Evolutionary conservation across 371 early-diverging fungal genomes (phyloP).

Genomic region (Mycotypha africana): DNA sequence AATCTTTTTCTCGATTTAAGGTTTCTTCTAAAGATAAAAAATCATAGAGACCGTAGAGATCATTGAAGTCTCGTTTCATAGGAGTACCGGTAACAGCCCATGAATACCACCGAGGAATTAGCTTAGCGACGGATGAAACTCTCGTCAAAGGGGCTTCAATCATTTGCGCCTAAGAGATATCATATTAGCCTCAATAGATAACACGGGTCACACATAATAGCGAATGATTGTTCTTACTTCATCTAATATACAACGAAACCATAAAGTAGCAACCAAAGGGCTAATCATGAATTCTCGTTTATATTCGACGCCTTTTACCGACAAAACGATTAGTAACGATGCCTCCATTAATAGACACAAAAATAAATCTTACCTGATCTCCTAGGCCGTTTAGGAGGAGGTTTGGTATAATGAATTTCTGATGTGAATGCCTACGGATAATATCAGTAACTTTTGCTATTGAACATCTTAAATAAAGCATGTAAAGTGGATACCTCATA

Average conservation of each 20-base stretch:
- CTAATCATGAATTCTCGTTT: slow-evolving; percentile 22
- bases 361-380: slow-evolving; percentile 19
- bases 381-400: slow-evolving; percentile 20
- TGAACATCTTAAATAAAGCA: too few species aligned
- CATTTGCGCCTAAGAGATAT: slow-evolving; percentile 53
- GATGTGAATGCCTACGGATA: slow-evolving; percentile 29
- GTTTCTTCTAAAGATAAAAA: slow-evolving; percentile 40
- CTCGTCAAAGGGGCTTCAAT: slow-evolving; percentile 44
- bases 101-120: slow-evolving; percentile 52
- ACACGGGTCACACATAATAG: neutral
- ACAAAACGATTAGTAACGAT: too few species aligned
- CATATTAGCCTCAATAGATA: slow-evolving; percentile 5
- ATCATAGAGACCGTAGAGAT: slow-evolving; percentile 45
- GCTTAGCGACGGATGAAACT: slow-evolving; percentile 49
- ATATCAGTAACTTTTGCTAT: neutral
- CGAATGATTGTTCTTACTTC: slow-evolving; percentile 21
- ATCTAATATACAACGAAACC: slow-evolving; percentile 59
- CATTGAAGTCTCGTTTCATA: slow-evolving; percentile 36
- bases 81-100: slow-evolving; percentile 79
- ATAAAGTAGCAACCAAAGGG: slow-evolving; percentile 45
- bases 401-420: slow-evolving; percentile 46
- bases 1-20: slow-evolving; percentile 15
- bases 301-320: slow-evolving; percentile 26
- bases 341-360: too few species aligned
- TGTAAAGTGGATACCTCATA: slow-evolving; percentile 31